phyloP scores from a whole-genome alignment of 768 basidiomycete genomes.

The Sarcodon aspratus region DNA sequence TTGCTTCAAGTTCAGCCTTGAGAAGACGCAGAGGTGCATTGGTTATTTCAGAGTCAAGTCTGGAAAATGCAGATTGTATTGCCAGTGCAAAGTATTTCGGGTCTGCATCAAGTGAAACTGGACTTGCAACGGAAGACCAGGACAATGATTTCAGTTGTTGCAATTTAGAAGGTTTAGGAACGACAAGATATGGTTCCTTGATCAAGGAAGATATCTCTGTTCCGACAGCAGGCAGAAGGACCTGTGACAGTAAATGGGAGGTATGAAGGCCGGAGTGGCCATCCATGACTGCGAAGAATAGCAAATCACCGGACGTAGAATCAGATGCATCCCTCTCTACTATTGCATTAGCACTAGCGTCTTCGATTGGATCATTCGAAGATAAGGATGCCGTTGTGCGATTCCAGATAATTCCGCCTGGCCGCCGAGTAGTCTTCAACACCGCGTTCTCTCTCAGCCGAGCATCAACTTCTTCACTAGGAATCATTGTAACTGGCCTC shows the following conservation, averaged over 20 bases:
- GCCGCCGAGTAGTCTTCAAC: conserved; percentile 32
- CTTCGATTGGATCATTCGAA: conserved; percentile 89
- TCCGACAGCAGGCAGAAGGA: conserved; percentile 76
- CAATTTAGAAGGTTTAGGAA: conserved; percentile 18
- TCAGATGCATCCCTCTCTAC: conserved; percentile 53
- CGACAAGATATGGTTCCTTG: conserved; percentile 18
- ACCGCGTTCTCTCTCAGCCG: conserved; percentile 46
- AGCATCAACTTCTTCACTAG: conserved; percentile 41
- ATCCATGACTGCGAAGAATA: conserved; percentile 87
- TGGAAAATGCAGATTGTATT: conserved; percentile 66
- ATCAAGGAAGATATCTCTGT: conserved; percentile 57
- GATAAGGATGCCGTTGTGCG: conserved; percentile 71
- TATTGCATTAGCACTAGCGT: conserved; percentile 65
- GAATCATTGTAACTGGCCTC: conserved; percentile 42
- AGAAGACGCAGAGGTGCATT: conserved; percentile 68
- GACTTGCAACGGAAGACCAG: conserved; percentile 17
- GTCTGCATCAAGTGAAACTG: conserved; percentile 28
- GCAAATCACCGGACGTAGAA: conserved; percentile 53
- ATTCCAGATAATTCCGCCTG: conserved; percentile 54
- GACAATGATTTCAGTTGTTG: conserved; percentile 27
- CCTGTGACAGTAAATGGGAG: conserved; percentile 70
- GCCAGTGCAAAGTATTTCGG: conserved; percentile 48
- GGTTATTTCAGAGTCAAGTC: conserved; percentile 78
- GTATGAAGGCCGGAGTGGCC: conserved; percentile 84
- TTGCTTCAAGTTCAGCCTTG: conserved; percentile 40